Conservation (phyloP, 2,329 filamentous ascomycete species). For the Neopestalotiopsis sp. region DNA sequence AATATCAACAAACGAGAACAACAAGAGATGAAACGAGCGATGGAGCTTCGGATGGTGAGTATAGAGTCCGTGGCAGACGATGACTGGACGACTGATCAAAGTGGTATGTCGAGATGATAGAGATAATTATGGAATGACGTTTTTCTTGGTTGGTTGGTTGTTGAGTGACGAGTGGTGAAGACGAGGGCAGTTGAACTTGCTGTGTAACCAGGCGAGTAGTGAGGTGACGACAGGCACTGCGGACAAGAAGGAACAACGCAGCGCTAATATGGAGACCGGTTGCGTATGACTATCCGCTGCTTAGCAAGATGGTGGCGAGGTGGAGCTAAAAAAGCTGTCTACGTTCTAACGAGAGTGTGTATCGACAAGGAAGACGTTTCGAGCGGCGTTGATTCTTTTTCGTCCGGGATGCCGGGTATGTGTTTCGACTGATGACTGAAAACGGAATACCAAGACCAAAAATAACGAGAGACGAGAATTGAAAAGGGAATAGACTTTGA, state of each 20-base stretch:
- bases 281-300: conserved; percentile 12
- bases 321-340: background rate
- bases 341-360: background rate
- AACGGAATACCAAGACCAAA: background rate
- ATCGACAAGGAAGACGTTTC: background rate
- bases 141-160: background rate
- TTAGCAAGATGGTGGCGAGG: conserved; percentile 7
- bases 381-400: background rate
- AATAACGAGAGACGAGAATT: background rate
- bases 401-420: background rate
- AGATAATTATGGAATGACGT: conserved; percentile 1
- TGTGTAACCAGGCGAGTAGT: background rate
- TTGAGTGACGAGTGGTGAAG: background rate
- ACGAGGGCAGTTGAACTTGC: conserved; percentile 9
- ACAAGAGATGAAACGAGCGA: background rate
- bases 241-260: conserved; percentile 7
- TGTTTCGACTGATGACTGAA: conserved; percentile 2
- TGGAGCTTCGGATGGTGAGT: background rate
- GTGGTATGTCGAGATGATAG: background rate
- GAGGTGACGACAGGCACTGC: conserved; percentile 12
- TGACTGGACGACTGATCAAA: background rate
- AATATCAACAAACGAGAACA: background rate
- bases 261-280: conserved; percentile 8
- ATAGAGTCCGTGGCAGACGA: background rate
- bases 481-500: background rate